phyloP scores from a whole-genome alignment of 2,329 filamentous ascomycete species.

The Xylaria arbuscula region DNA sequence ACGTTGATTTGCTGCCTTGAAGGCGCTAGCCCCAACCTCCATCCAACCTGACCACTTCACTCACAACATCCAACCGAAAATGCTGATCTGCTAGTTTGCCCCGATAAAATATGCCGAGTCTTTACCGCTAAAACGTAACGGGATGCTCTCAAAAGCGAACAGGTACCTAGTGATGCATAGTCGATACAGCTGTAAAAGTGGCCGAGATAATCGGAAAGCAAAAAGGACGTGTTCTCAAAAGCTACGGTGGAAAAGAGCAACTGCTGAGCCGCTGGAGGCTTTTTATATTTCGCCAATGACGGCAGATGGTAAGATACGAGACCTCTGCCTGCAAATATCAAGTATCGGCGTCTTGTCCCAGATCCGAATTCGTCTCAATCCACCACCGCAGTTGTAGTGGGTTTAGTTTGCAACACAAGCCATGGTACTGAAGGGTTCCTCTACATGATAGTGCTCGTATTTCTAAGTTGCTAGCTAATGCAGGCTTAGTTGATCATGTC shows the following conservation, averaged over 20 bases:
- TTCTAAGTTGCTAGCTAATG: constrained; percentile 7
- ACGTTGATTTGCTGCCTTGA: constrained; percentile 12
- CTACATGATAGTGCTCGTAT: constrained; percentile 4
- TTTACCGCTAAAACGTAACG: neutral
- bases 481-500: neutral
- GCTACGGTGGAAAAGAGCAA: neutral
- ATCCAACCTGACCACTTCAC: neutral
- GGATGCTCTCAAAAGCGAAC: neutral
- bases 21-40: constrained; percentile 6
- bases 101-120: neutral
- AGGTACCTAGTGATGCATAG: neutral
- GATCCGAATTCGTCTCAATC: neutral
- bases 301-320: neutral
- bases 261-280: neutral
- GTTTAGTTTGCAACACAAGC: constrained; percentile 7
- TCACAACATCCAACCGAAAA: neutral
- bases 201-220: neutral
- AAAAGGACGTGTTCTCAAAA: neutral
- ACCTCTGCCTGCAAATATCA: neutral
- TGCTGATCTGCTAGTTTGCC: neutral
- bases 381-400: neutral
- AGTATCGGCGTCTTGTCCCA: neutral
- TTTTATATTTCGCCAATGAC: neutral
- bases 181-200: neutral
- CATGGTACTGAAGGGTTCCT: constrained; percentile 11